A percentile compares a stretch with the other conserved stretches of the same genome.
phyloP scores from a whole-genome alignment of 108 stramenopile genomes.

The Skeletonema tropicum region DNA sequence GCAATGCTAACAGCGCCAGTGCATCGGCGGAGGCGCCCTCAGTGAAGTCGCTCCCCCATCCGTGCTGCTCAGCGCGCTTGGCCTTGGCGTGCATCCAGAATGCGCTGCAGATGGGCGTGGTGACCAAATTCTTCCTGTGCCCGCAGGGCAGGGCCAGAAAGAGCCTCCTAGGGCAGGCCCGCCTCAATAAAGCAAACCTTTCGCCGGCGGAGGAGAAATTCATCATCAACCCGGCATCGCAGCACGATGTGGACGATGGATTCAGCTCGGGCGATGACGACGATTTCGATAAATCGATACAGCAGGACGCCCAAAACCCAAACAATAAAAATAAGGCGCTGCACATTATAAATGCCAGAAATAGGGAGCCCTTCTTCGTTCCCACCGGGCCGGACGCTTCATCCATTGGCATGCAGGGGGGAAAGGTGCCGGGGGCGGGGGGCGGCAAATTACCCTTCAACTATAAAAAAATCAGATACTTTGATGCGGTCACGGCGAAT shows the following conservation, averaged over 20 bases:
- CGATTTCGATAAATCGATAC: slow-evolving; percentile 25
- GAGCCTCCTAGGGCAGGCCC: slow-evolving; percentile 10
- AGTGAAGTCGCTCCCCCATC: slow-evolving; percentile 27
- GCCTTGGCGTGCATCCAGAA: slow-evolving; percentile 68
- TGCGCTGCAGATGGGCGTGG: slow-evolving; percentile 68
- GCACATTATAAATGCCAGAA: slow-evolving; percentile 1
- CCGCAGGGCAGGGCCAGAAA: slow-evolving; percentile 75
- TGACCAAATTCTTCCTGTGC: slow-evolving; percentile 76
- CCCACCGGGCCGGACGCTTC: slow-evolving; percentile 32
- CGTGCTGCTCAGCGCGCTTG: slow-evolving; percentile 64
- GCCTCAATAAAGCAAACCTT: not conserved
- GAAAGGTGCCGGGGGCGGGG: slow-evolving; percentile 8
- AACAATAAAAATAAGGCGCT: slow-evolving; percentile 41
- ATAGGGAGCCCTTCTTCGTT: slow-evolving; percentile 32
- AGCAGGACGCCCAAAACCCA: slow-evolving; percentile 1
- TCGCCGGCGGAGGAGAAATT: slow-evolving; percentile 37
- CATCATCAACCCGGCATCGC: slow-evolving; percentile 12
- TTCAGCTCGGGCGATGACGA: slow-evolving; percentile 53
- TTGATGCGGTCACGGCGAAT: slow-evolving; percentile 69
- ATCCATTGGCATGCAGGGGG: slow-evolving; percentile 34
- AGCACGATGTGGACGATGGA: slow-evolving; percentile 19
- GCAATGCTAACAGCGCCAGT: not conserved
- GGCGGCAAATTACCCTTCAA: slow-evolving; percentile 77
- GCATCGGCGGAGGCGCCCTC: slow-evolving; percentile 4
- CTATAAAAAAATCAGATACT: slow-evolving; percentile 73